Conservation (phyloP, 495 filamentous ascomycete genomes). For the Hypoxylon crocopeplum region DNA sequence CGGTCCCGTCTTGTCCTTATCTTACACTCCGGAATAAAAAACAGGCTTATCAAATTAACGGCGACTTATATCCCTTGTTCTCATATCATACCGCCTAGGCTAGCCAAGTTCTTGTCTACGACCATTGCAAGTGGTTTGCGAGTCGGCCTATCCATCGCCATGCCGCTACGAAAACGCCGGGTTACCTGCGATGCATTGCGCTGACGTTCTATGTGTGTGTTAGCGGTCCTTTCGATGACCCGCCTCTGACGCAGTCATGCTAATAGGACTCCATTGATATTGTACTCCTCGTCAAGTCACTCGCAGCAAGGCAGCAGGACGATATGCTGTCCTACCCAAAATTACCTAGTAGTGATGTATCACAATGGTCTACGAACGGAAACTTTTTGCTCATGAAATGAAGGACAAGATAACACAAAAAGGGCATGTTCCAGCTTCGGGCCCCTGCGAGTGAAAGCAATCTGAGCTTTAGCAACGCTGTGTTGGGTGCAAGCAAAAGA, state of each 20-base stretch:
- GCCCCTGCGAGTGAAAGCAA: not conserved
- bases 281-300: constrained; percentile 7
- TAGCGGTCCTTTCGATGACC: constrained; percentile 13
- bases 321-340: constrained; percentile 26
- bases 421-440: not conserved
- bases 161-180: constrained; percentile 15
- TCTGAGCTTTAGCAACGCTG: not conserved
- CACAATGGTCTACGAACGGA: not conserved
- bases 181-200: constrained; percentile 17
- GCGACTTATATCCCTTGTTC: constrained; percentile 19
- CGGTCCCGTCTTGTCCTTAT: constrained; percentile 14
- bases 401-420: no score
- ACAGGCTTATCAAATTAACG: constrained; percentile 12
- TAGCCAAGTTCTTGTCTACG: constrained; percentile 26
- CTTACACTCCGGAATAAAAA: constrained; percentile 8
- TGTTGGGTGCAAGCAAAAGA: not conserved
- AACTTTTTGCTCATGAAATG: no score
- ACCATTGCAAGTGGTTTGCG: constrained; percentile 17
- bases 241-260: constrained; percentile 29
- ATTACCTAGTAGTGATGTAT: constrained; percentile 19
- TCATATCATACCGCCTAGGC: constrained; percentile 4
- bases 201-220: constrained; percentile 7
- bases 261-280: constrained; percentile 5
- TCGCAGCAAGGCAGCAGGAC: constrained; percentile 2
- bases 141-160: constrained; percentile 1